Percentiles rank a stretch among this genome's conserved stretches.
Conservation (phyloP, 2,329 filamentous ascomycete species). For the Xylariaceae sp. region DNA sequence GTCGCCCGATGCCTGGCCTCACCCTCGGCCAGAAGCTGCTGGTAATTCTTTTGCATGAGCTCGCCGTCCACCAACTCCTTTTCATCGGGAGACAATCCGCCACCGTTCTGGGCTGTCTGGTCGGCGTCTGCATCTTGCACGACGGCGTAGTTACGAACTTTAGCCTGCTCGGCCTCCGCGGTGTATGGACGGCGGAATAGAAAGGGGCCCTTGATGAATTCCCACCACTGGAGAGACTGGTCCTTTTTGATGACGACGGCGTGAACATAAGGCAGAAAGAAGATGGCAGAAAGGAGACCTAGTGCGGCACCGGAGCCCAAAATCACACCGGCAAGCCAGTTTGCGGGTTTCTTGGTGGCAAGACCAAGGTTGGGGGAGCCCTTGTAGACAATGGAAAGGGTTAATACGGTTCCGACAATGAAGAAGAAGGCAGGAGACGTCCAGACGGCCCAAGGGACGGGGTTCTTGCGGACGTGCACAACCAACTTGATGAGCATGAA, state of each 20-base stretch:
- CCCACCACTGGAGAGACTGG: conserved; percentile 56
- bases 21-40: conserved; percentile 53
- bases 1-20: conserved; percentile 56
- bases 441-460: conserved; percentile 66
- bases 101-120: conserved; percentile 17
- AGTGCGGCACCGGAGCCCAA: conserved; percentile 59
- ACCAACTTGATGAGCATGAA: conserved; percentile 66
- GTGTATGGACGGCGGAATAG: conserved; percentile 56
- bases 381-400: conserved; percentile 75
- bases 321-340: conserved; percentile 62
- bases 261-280: conserved; percentile 69
- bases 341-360: conserved; percentile 55
- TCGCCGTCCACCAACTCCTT: conserved; percentile 43
- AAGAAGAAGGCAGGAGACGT: conserved; percentile 73
- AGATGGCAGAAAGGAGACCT: conserved; percentile 53
- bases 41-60: conserved; percentile 50
- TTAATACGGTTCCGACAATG: conserved; percentile 67
- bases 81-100: conserved; percentile 33
- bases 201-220: conserved; percentile 56
- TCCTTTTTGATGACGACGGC: conserved; percentile 64
- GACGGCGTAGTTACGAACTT: conserved; percentile 71
- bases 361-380: conserved; percentile 64
- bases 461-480: conserved; percentile 68
- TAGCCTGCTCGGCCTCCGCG: conserved; percentile 46
- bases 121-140: conserved; percentile 57